Conservation (phyloP, 768 basidiomycete species). For the Krasilnikovozyma curviuscula region DNA sequence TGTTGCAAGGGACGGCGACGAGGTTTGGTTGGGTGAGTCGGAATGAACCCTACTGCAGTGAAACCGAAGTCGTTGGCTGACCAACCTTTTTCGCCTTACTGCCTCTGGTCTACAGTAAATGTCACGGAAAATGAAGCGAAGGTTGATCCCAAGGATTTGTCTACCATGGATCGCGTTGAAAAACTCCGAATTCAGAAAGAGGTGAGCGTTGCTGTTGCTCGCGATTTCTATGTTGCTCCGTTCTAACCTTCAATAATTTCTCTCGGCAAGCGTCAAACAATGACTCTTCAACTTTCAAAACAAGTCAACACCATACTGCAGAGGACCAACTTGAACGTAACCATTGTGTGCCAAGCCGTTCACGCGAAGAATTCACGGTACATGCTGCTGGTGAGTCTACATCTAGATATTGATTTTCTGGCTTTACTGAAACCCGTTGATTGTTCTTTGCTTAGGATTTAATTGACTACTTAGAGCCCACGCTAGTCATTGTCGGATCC, state of each 20-base stretch:
- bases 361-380: constrained; percentile 89
- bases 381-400: constrained; percentile 49
- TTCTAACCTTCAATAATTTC: not conserved
- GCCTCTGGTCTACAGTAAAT: constrained; percentile 51
- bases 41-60: too few species aligned
- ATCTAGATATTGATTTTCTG: too few species aligned
- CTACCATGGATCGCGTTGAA: constrained; percentile 40
- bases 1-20: constrained; percentile 82
- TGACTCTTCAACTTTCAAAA: constrained; percentile 69
- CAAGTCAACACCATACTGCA: constrained; percentile 78
- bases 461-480: constrained; percentile 67
- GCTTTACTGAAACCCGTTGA: too few species aligned
- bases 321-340: constrained; percentile 71
- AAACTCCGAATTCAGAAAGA: constrained; percentile 85
- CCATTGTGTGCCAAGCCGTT: constrained; percentile 80
- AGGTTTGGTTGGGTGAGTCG: too few species aligned
- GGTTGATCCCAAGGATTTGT: constrained; percentile 46
- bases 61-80: too few species aligned
- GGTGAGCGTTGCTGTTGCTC: constrained; percentile 28
- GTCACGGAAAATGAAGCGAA: constrained; percentile 86
- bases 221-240: constrained; percentile 1
- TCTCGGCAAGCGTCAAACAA: constrained; percentile 51
- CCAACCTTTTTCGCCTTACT: too few species aligned
- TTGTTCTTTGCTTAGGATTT: constrained; percentile 31
- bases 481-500: constrained; percentile 89